Percentiles rank a stretch among this genome's conserved stretches.
Conservation (phyloP, 2,329 filamentous ascomycete species). For the Aspergillus japonicus region DNA sequence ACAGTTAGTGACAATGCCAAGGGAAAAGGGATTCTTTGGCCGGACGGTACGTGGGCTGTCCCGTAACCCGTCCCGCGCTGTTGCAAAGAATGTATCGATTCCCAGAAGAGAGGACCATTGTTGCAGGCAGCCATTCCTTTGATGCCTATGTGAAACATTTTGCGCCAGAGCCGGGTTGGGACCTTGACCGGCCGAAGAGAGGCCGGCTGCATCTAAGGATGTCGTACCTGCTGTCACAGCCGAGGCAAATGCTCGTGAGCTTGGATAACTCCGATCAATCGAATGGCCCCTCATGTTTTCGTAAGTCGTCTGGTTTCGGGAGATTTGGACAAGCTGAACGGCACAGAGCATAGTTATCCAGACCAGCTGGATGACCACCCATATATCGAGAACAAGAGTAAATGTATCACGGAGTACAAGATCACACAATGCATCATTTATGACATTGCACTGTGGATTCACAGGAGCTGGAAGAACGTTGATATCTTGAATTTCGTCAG, state of each 20-base stretch:
- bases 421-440: constrained; percentile 72
- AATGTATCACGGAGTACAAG: constrained; percentile 79
- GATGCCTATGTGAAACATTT: constrained; percentile 48
- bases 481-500: constrained; percentile 55
- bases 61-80: constrained; percentile 70
- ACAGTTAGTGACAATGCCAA: constrained; percentile 83
- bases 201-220: constrained; percentile 65
- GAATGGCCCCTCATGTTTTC: constrained; percentile 89
- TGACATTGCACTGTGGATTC: constrained; percentile 64
- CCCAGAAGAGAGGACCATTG: constrained; percentile 84
- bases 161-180: constrained; percentile 57
- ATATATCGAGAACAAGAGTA: constrained; percentile 74
- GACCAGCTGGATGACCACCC: constrained; percentile 79
- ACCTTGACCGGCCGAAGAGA: constrained; percentile 65
- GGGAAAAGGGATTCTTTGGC: constrained; percentile 78
- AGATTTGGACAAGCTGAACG: constrained; percentile 90
- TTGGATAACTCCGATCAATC: constrained; percentile 54
- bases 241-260: constrained; percentile 59
- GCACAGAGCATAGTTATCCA: constrained; percentile 98
- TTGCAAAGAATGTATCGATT: constrained; percentile 90
- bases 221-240: constrained; percentile 70
- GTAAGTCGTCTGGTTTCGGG: constrained; percentile 89
- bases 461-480: constrained; percentile 55
- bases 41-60: constrained; percentile 49
- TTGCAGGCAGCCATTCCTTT: constrained; percentile 63